Base-by-base conservation (phyloP, 257 asterid species). In the Petunia secreta region DNA sequence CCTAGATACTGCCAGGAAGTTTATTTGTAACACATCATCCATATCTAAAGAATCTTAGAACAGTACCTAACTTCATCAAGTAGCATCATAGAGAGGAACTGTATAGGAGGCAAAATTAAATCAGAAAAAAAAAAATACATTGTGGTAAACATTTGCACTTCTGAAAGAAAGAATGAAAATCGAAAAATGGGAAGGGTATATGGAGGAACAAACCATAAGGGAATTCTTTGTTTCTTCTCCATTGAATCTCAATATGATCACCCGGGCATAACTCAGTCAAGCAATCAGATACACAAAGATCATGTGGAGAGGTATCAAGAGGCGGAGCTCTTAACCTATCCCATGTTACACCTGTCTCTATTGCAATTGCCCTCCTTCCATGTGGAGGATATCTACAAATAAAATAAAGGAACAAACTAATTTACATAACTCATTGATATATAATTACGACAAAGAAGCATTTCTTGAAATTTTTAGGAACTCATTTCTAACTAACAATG, bases 221-320 rank as follows among this genome's bases (percentile, higher is more conserved):
- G 71, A 91, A 91, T 46, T 86, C 97, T 78, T 86, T 91, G 89
- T 90, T 93, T 84, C 96, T 85, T 83, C 98, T 89, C 98, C 98
- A 94, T 65, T 94, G 98, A 80, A 94, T 93, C 76, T 94, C 98
- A 37, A 94, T 86, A 69, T 91, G 94, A 89, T 94, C 94, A 8
- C 90, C 98, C 0, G 98, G 98, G 25, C 75, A 86, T 78, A 94
- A 81, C 73, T 94, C 97, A 53, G 89, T 63, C 73, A 94, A 85
- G 80, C 98, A 91, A 81, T 88, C 92, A 10, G 98, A 93, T 77
- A 86, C 65, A 50, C 91, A 93, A 85, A 94, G 98, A 84, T 88
- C 83, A 59, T 89, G 91, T 0, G 97, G 91, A 38, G 89, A 86
- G 43, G 90, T 87, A 48, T 89, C 94, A 39, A 89, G 81, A 5